Percentiles rank a stretch among this genome's conserved stretches.
Conservation (phyloP, 2,329 filamentous ascomycete species). For the Cladosporium austrohemisphaericum region DNA sequence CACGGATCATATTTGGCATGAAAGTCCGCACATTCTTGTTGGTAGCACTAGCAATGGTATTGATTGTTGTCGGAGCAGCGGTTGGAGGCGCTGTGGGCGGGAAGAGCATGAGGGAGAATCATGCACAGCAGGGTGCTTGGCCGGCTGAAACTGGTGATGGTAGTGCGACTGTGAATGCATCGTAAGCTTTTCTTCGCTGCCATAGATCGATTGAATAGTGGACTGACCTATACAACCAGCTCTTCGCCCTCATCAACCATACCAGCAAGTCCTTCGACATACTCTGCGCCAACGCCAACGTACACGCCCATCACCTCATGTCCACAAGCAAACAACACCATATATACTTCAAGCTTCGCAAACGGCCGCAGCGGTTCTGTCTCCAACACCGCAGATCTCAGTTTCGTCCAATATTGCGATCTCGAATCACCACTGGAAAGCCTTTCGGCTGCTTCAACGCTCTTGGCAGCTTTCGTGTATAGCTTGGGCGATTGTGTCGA, state of each 20-base stretch:
- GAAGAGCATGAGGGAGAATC: slow-evolving; percentile 24
- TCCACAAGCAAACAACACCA: slow-evolving; percentile 30
- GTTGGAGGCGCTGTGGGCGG: slow-evolving; percentile 37
- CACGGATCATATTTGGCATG: slow-evolving; percentile 39
- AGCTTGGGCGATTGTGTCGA: slow-evolving; percentile 36
- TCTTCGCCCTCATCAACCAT: slow-evolving; percentile 18
- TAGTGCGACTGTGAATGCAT: background rate
- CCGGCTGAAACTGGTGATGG: background rate
- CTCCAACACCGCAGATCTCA: slow-evolving; percentile 20
- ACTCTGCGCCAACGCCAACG: slow-evolving; percentile 30
- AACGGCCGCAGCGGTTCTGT: background rate
- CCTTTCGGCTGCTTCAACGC: slow-evolving; percentile 17
- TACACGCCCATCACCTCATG: slow-evolving; percentile 32
- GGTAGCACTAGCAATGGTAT: slow-evolving; percentile 30
- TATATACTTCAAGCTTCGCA: slow-evolving; percentile 27
- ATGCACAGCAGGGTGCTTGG: background rate
- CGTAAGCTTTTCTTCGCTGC: slow-evolving; percentile 8
- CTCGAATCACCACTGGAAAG: slow-evolving; percentile 26
- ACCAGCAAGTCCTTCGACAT: slow-evolving; percentile 24
- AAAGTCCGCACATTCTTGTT: slow-evolving; percentile 35
- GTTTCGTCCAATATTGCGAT: slow-evolving; percentile 35
- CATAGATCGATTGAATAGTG: too few relatives aligned
- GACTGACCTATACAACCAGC: too few relatives aligned
- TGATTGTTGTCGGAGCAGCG: slow-evolving; percentile 35
- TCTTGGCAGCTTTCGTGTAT: slow-evolving; percentile 34